Evolutionary conservation across 2,329 filamentous ascomycete species (phyloP), one percentile per base, ranked within the genome.

Genomic region (Colletotrichum sp.): DNA sequence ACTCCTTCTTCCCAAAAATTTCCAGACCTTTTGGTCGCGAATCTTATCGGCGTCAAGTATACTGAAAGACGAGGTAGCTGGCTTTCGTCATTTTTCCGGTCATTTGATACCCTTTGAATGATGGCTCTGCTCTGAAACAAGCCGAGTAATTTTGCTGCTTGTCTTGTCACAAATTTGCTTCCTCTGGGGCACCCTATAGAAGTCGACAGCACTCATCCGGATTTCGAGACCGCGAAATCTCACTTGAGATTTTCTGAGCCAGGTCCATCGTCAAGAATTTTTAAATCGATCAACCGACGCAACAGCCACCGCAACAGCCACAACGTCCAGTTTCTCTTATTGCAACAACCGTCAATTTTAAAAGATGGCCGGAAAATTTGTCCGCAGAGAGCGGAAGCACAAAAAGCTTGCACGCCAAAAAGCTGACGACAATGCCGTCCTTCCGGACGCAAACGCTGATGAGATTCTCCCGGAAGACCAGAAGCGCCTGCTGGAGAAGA

Each of bases 361-460:
- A 72, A 83, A 80, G 18, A 91, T 91, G 89, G 64, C 57, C 3
- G 85, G 85, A 6, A 90, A 79, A 85, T 93, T 92, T 78, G 90
- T 93, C 2, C 91, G 92, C 48, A 88, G 92, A 30, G 91, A 93
- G 85, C 88, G 92, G 76, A 94, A 94, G 85, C 92, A 93, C 83
- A 93, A 91, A 81, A 92, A 92, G 48, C 87, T 94, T 24, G 94
- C 93, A 34, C 91, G 93, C 55, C 87, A 91, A 80, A 90, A 90
- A 81, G 86, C 87, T 65, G 82, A 85, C 63, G 84, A 89, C 75
- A 85, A 86, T 77, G 83, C 81, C 34, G 83, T 83, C 71, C 82
- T 81, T 36, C 85, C 85, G 76, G 87, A 94, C 79, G 87, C 90
- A 74, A 94, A 94, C 83, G 87, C 86, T 4, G 78, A 86, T 60